Conservation (phyloP, 345 rosid genomes). For the Zanthoxylum bungeanum region DNA sequence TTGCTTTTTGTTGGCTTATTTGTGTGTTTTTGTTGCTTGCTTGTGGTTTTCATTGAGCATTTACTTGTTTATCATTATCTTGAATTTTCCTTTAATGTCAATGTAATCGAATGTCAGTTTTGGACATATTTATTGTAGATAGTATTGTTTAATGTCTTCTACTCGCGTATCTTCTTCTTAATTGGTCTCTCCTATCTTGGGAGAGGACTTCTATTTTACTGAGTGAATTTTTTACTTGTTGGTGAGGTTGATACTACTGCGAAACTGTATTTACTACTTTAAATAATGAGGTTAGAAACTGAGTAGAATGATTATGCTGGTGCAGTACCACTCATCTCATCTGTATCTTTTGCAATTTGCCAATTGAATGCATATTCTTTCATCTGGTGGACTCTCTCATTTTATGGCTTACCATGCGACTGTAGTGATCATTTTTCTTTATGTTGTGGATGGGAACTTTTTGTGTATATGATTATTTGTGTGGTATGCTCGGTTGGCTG, state of each 20-base stretch:
- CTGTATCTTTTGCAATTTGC: too few relatives aligned
- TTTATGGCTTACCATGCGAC: neutral
- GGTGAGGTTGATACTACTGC: neutral
- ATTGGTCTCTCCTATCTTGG: neutral
- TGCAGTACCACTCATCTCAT: neutral
- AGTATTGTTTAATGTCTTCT: neutral
- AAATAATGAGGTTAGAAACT: neutral
- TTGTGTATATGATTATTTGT: neutral
- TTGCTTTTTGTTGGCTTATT: too few relatives aligned
- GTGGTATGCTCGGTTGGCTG: neutral
- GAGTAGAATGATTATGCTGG: neutral
- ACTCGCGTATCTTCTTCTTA: neutral
- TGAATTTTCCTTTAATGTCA: too few relatives aligned
- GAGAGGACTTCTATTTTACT: neutral
- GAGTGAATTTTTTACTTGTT: too few relatives aligned
- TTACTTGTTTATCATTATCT: neutral
- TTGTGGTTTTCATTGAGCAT: neutral
- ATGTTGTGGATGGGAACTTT: neutral
- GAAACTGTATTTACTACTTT: neutral
- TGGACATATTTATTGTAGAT: neutral
- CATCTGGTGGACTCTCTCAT: too few relatives aligned
- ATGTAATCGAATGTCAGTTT: neutral
- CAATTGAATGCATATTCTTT: too few relatives aligned
- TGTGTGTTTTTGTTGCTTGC: neutral
- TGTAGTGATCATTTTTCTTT: neutral